Evolutionary conservation across 2,329 filamentous ascomycete genomes (phyloP).

Genomic region (Penicillium corylophilum): DNA sequence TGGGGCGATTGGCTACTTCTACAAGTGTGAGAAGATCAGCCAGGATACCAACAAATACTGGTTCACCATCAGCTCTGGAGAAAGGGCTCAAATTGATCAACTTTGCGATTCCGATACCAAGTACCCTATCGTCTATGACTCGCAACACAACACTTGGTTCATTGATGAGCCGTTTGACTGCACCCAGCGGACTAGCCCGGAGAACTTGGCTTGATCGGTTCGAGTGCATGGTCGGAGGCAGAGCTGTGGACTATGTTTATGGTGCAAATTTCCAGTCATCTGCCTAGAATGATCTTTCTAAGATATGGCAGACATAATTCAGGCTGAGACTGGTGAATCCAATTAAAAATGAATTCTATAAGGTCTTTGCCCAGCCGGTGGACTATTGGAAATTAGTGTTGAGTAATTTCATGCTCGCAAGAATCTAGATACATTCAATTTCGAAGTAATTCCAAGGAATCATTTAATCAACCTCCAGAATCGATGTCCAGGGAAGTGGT

Average conservation of each 20-base stretch:
- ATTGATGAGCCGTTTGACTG: slow-evolving; percentile 25
- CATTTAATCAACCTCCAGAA: no score
- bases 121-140: slow-evolving; percentile 20
- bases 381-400: no score
- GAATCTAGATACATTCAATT: neutral
- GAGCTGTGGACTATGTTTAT: no score
- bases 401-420: neutral
- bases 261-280: no score
- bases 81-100: slow-evolving; percentile 16
- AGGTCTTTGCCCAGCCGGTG: no score
- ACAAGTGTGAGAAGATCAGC: slow-evolving; percentile 23
- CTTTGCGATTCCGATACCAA: slow-evolving; percentile 16
- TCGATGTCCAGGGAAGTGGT: no score
- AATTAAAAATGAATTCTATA: neutral
- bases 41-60: slow-evolving; percentile 22
- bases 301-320: no score
- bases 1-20: slow-evolving; percentile 21
- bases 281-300: no score
- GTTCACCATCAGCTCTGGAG: slow-evolving; percentile 22
- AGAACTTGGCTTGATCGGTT: neutral
- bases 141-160: slow-evolving; percentile 22
- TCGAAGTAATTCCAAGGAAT: neutral
- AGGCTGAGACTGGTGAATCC: neutral
- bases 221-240: neutral
- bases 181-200: slow-evolving; percentile 15